These are phyloP conservation scores for Phytophthora rubi DNA, from an alignment of 352 stramenopile genomes.

Conservation along the genomic window DNA sequence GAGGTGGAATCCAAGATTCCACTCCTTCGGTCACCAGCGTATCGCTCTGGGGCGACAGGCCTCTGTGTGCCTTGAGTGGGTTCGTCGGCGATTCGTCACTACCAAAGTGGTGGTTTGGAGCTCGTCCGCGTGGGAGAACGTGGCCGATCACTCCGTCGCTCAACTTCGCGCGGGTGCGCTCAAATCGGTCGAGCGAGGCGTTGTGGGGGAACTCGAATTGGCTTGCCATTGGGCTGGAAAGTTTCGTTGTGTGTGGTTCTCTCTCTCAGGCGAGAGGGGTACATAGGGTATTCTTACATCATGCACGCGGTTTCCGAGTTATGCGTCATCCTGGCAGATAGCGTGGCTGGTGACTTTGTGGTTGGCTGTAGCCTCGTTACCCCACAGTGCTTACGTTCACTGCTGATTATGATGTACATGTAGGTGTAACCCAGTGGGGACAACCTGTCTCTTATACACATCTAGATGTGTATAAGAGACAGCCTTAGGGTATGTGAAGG, in stretches of 20 bases:
- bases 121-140: slow-evolving; percentile 6
- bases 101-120: background rate
- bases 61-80: background rate
- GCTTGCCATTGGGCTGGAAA: slow-evolving; percentile 16
- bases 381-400: background rate
- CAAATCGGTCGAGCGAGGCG: background rate
- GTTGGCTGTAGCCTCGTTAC: background rate
- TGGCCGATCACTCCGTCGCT: slow-evolving; percentile 16
- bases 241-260: slow-evolving; percentile 1
- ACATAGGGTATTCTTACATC: too few relatives aligned
- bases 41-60: background rate
- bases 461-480: too few relatives aligned
- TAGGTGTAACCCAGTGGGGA: too few relatives aligned
- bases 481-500: too few relatives aligned
- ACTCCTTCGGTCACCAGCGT: background rate
- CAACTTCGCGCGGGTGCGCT: background rate
- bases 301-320: background rate
- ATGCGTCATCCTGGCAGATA: background rate
- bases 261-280: too few relatives aligned
- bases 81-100: background rate
- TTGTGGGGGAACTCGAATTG: slow-evolving; percentile 2
- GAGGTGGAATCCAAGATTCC: too few relatives aligned
- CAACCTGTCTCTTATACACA: too few relatives aligned
- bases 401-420: background rate
- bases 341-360: background rate